phyloP scores from a whole-genome alignment of 768 basidiomycete species.

The Kockovaella imperatae region DNA sequence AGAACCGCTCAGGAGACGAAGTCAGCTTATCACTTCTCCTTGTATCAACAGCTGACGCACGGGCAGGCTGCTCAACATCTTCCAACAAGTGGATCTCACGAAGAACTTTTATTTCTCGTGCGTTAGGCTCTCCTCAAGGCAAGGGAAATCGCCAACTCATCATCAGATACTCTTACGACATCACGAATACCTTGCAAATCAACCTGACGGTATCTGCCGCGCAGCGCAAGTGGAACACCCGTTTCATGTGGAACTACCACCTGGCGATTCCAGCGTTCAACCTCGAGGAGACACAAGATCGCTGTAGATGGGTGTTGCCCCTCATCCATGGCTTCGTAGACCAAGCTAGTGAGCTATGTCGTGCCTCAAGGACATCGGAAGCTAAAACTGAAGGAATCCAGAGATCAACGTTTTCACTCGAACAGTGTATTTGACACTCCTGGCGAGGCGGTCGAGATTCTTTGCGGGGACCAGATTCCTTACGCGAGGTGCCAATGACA shows the following conservation, averaged over 20 bases:
- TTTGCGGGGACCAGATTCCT: slow-evolving; percentile 92
- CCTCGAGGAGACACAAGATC: slow-evolving; percentile 39
- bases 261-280: slow-evolving; percentile 66
- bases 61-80: slow-evolving; percentile 72
- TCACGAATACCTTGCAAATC: slow-evolving; percentile 89
- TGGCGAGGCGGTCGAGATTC: slow-evolving; percentile 86
- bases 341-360: slow-evolving; percentile 73
- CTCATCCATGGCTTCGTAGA: slow-evolving; percentile 94
- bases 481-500: slow-evolving; percentile 87
- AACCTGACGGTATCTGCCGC: slow-evolving; percentile 56
- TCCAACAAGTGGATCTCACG: slow-evolving; percentile 95
- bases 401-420: slow-evolving; percentile 85
- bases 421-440: slow-evolving; percentile 85
- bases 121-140: slow-evolving; percentile 2
- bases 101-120: slow-evolving; percentile 99
- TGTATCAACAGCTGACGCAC: neutral
- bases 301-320: slow-evolving; percentile 76
- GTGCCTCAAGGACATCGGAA: neutral
- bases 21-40: slow-evolving; percentile 16
- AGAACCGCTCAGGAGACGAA: slow-evolving; percentile 78
- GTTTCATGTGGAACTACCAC: slow-evolving; percentile 92
- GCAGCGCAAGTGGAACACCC: slow-evolving; percentile 60
- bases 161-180: slow-evolving; percentile 72
- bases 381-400: slow-evolving; percentile 43
- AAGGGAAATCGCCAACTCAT: neutral